Evolutionary conservation across 2,329 filamentous ascomycete species (phyloP).

Genomic region (Pyrenophora seminiperda): DNA sequence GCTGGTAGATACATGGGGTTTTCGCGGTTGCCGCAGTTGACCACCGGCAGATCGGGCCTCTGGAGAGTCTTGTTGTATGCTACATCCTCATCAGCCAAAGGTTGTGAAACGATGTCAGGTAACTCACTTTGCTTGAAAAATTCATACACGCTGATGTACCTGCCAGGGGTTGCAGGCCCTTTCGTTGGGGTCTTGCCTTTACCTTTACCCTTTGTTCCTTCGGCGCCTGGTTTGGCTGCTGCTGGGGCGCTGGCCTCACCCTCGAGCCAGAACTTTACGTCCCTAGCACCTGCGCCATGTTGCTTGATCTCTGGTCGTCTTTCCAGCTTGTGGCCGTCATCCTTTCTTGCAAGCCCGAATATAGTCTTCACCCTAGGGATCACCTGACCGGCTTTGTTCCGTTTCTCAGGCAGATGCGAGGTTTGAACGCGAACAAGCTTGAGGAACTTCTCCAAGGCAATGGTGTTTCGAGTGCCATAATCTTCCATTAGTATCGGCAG

Average conservation of each 20-base stretch:
- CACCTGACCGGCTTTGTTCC: conserved; percentile 39
- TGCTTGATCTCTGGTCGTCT: conserved; percentile 20
- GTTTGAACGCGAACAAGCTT: conserved; percentile 44
- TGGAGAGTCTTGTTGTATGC: conserved; percentile 19
- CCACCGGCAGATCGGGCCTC: conserved; percentile 22
- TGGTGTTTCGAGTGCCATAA: conserved; percentile 20
- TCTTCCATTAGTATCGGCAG: conserved; percentile 39
- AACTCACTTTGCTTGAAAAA: conserved; percentile 24
- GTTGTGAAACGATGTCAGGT: not conserved
- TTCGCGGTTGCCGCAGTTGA: conserved; percentile 32
- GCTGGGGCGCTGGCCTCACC: conserved; percentile 1
- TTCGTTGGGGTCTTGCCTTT: conserved; percentile 13
- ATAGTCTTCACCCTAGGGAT: conserved; percentile 50
- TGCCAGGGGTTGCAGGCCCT: conserved; percentile 10
- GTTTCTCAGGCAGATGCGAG: conserved; percentile 43
- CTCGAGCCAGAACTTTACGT: conserved; percentile 33
- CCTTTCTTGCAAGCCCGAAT: conserved; percentile 43
- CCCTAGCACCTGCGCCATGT: conserved; percentile 27
- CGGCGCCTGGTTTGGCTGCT: conserved; percentile 9
- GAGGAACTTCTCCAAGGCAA: conserved; percentile 44
- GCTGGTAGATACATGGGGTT: conserved; percentile 33
- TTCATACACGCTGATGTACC: conserved; percentile 28
- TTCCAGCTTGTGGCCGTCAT: conserved; percentile 40
- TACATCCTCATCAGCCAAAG: not conserved
- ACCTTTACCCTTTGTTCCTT: conserved; percentile 14